A percentile compares a stretch with the other conserved stretches of the same genome.
phyloP scores from a whole-genome alignment of 1,139 yeast genomes.

The Saccharomyces hybrid region DNA sequence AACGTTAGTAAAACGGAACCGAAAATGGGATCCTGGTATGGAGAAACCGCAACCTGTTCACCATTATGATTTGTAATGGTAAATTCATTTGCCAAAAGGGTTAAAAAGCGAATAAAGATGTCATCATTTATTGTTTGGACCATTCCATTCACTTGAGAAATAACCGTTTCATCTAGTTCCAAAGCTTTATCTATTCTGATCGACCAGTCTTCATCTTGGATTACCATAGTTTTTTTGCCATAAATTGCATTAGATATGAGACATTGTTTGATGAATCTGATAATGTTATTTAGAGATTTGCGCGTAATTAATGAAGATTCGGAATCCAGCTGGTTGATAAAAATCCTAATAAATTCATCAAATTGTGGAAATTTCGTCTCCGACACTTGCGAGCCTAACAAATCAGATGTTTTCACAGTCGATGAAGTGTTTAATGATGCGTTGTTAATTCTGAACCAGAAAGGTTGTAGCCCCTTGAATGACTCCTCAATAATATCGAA shows the following conservation, averaged over 20 bases:
- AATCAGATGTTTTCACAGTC: constrained; percentile 35
- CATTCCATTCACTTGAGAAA: constrained; percentile 32
- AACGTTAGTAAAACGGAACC: constrained; percentile 29
- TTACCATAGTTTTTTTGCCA: constrained; percentile 48
- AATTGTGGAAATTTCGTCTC: constrained; percentile 42
- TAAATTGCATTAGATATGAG: constrained; percentile 58
- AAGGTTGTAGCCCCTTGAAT: constrained; percentile 72
- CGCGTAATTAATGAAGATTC: constrained; percentile 28
- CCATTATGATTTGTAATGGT: constrained; percentile 19
- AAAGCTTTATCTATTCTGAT: constrained; percentile 64
- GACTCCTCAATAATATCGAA: constrained; percentile 79
- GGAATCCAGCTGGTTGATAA: constrained; percentile 27
- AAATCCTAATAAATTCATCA: constrained; percentile 30
- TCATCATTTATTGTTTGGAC: constrained; percentile 17
- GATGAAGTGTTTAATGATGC: constrained; percentile 37
- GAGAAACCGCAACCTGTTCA: constrained; percentile 12
- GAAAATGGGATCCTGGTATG: constrained; percentile 16
- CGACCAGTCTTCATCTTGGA: constrained; percentile 70
- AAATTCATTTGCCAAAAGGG: constrained; percentile 36
- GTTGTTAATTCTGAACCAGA: constrained; percentile 41
- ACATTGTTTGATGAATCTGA: constrained; percentile 45
- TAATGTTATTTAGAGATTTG: constrained; percentile 36
- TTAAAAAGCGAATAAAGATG: constrained; percentile 23
- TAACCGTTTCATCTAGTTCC: constrained; percentile 51
- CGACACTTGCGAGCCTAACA: constrained; percentile 36